Conservation (phyloP, 371 early-diverging fungal genomes). For the Encephalitozoon intestinalis region DNA sequence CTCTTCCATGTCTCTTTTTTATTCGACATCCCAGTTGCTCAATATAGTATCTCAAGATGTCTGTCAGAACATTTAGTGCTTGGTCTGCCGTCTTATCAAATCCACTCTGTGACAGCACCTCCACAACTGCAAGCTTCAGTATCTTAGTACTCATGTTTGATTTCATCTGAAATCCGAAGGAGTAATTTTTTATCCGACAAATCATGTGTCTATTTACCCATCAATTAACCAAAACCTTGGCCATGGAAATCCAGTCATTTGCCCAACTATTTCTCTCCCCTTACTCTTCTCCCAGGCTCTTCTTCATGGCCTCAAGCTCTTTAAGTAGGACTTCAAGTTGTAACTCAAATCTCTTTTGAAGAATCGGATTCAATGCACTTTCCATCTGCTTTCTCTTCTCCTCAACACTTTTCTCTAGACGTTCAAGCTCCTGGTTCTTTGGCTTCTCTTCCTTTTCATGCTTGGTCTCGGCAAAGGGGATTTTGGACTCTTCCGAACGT, state of each 20-base stretch:
- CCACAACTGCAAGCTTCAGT: constrained; percentile 30
- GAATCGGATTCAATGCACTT: constrained; percentile 55
- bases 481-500: not conserved
- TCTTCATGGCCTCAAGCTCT: constrained; percentile 37
- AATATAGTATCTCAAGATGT: constrained; percentile 45
- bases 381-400: constrained; percentile 44
- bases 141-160: constrained; percentile 45
- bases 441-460: not conserved
- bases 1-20: not conserved
- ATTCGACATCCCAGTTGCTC: constrained; percentile 6
- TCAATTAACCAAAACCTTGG: not conserved
- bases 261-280: not conserved
- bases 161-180: constrained; percentile 35
- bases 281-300: not conserved
- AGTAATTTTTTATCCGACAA: constrained; percentile 10
- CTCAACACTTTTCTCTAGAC: constrained; percentile 21
- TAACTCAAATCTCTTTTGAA: constrained; percentile 55
- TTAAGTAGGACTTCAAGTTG: constrained; percentile 29
- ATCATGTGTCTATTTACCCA: not conserved
- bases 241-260: not conserved
- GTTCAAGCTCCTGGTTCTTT: constrained; percentile 6
- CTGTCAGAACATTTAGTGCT: constrained; percentile 42
- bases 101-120: constrained; percentile 49
- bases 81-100: constrained; percentile 53
- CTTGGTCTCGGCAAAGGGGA: not conserved